Percentiles rank a stretch among this genome's conserved stretches.
Evolutionary conservation across 306 rosid genomes (phyloP).

Genomic region (Vigna radiata): DNA sequence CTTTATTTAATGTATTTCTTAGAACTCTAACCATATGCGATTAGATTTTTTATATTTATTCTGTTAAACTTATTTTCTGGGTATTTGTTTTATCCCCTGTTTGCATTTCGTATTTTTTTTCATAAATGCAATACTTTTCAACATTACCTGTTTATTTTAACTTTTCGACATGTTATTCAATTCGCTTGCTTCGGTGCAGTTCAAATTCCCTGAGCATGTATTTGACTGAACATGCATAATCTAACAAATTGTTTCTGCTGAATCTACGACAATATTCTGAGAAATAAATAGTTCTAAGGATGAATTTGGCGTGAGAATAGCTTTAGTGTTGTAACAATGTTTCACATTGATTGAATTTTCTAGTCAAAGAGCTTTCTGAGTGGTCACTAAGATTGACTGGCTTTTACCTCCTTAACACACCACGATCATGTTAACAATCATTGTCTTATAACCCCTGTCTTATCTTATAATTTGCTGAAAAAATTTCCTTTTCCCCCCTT

Average conservation of each 20-base stretch:
- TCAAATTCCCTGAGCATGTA: background rate
- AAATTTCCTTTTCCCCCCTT: background rate
- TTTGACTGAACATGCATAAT: background rate
- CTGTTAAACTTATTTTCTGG: conserved; percentile 1
- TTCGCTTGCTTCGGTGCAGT: conserved; percentile 1
- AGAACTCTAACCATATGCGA: conserved; percentile 17
- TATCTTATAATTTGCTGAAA: background rate
- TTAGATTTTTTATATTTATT: background rate
- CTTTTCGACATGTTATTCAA: background rate
- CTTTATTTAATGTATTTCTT: conserved; percentile 13
- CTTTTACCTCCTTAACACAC: background rate
- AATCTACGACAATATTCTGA: background rate
- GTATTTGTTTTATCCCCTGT: conserved; percentile 4
- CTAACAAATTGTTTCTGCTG: conserved; percentile 7
- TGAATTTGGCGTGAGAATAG: background rate
- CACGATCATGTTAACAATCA: conserved; percentile 1
- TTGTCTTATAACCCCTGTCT: conserved; percentile 7
- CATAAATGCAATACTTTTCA: background rate
- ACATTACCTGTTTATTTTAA: background rate
- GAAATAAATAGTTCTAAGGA: background rate
- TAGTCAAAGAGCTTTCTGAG: conserved; percentile 6
- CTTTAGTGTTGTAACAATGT: background rate
- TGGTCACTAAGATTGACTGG: conserved; percentile 10
- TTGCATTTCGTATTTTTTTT: background rate
- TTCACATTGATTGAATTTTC: conserved; percentile 29